phyloP scores from a whole-genome alignment of 768 basidiomycete species.

The Neoboletus subvelutipes region DNA sequence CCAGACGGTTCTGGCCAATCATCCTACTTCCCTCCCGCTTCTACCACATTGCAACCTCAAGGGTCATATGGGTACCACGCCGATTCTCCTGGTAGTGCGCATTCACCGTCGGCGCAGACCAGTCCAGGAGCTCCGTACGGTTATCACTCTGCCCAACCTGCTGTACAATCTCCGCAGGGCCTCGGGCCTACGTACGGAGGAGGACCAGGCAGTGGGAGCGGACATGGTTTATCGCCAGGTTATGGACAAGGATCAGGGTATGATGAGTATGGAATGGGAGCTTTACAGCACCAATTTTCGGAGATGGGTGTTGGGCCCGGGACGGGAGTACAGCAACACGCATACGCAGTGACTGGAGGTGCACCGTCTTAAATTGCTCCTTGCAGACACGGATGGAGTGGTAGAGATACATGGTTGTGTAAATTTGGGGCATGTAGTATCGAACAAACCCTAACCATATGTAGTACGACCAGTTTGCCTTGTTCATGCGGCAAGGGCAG shows the following conservation, averaged over 20 bases:
- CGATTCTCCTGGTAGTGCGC: slow-evolving; percentile 12
- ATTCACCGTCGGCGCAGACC: slow-evolving; percentile 1
- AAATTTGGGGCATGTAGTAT: neutral
- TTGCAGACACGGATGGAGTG: neutral
- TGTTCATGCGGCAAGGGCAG: too few species aligned
- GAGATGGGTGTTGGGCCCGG: slow-evolving; percentile 29
- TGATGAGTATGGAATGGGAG: slow-evolving; percentile 26
- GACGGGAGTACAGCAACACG: slow-evolving; percentile 20
- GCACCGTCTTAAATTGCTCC: slow-evolving; percentile 13
- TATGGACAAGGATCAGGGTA: slow-evolving; percentile 23
- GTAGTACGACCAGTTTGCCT: neutral
- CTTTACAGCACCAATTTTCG: slow-evolving; percentile 32
- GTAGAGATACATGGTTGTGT: neutral
- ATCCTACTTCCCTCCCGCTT: slow-evolving; percentile 11
- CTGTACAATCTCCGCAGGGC: slow-evolving; percentile 17
- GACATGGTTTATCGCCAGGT: slow-evolving; percentile 17
- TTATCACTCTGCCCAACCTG: slow-evolving; percentile 16
- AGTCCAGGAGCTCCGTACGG: slow-evolving; percentile 14
- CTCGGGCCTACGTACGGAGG: slow-evolving; percentile 17
- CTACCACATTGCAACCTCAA: slow-evolving; percentile 17
- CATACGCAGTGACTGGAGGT: slow-evolving; percentile 21
- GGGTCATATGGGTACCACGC: slow-evolving; percentile 21
- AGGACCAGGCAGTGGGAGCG: slow-evolving; percentile 22
- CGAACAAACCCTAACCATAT: slow-evolving; percentile 24
- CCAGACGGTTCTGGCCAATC: slow-evolving; percentile 7